Base-by-base conservation (phyloP, 768 basidiomycete genomes). In the Pilatotrama ljubarskyi region DNA sequence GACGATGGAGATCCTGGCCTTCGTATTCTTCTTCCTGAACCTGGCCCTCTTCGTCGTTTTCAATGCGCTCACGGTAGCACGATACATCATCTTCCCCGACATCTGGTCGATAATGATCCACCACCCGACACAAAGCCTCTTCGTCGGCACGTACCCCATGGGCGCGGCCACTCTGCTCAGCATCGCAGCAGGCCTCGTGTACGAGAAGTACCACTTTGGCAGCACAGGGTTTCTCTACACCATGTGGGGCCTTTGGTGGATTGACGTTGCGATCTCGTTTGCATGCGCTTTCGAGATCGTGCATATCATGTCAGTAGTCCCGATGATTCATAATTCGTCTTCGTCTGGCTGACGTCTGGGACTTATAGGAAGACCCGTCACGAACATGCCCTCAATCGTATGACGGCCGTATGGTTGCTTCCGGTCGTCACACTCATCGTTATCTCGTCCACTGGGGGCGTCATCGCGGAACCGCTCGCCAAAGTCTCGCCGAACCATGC, bases 361-460 rank as follows among this genome's bases (percentile, higher is more conserved):
- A n/a, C 5, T 46, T 32, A 1, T 80, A 89, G 82, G 84, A 71
- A 82, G 72, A 70, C 77, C 38, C 66, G 81, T n/a, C 87, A 91
- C 18, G 74, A 76, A 6, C 86, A 91, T 67, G 72, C 83, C 0
- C 66, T 86, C 5, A 74, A 80, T 42, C 68, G 74, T 1, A 81
- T 91, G 80, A 84, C 84, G 0, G 73, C 85, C 22, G 70, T 78
- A 20, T 92, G 90, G 90, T 75, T 92, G 8, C 84, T 93, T 29
- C 91, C 91, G 0, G 82, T 90, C 11, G 86, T 93, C 3, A 83
- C 90, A 0, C 78, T 87, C 15, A 81, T 88, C 43, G 91, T 93
- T 68, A 83, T 82, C 1, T 79, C 88, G 0, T 86, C 91, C 1
- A 77, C 84, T 0, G 90, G 90, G 1, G 86, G 80, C 0, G 71